Conservation (phyloP, 2,329 filamentous ascomycete genomes). For the Pyricularia sp. region DNA sequence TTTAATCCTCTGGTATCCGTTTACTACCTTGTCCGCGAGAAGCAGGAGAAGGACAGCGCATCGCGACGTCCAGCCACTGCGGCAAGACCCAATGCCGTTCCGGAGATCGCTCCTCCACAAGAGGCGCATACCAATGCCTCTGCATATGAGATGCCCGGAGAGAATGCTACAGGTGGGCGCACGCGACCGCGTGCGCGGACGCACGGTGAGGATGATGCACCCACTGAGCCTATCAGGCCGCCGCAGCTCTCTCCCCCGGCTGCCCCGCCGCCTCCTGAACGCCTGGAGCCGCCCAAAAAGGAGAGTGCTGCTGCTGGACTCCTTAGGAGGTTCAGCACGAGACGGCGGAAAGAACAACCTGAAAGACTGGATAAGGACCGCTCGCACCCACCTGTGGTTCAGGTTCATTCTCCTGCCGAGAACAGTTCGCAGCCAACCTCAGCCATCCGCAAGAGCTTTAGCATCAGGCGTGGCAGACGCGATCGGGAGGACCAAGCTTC, state of each 20-base stretch:
- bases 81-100: slow-evolving; percentile 37
- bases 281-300: slow-evolving; percentile 56
- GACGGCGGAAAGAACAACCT: slow-evolving; percentile 59
- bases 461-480: slow-evolving; percentile 55
- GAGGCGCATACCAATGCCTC: slow-evolving; percentile 82
- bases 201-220: slow-evolving; percentile 86
- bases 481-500: slow-evolving; percentile 38
- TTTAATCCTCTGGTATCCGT: slow-evolving; percentile 88
- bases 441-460: slow-evolving; percentile 67
- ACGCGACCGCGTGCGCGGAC: slow-evolving; percentile 80
- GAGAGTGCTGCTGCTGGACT: slow-evolving; percentile 81
- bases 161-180: slow-evolving; percentile 75
- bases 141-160: slow-evolving; percentile 80
- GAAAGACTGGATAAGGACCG: slow-evolving; percentile 40
- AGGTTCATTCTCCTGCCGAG: slow-evolving; percentile 64
- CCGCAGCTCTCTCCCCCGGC: slow-evolving; percentile 36
- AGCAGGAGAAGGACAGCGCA: slow-evolving; percentile 66
- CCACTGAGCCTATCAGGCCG: slow-evolving; percentile 57
- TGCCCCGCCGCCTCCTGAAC: slow-evolving; percentile 24
- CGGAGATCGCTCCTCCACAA: slow-evolving; percentile 71
- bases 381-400: slow-evolving; percentile 63
- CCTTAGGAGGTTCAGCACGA: slow-evolving; percentile 82
- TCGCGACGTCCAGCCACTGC: slow-evolving; percentile 29
- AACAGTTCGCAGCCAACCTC: not conserved
- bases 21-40: slow-evolving; percentile 94